These are phyloP conservation scores for Microstroma glucosiphilum DNA, from an alignment of 1,284 basidiomycete genomes.

Conservation along the genomic window DNA sequence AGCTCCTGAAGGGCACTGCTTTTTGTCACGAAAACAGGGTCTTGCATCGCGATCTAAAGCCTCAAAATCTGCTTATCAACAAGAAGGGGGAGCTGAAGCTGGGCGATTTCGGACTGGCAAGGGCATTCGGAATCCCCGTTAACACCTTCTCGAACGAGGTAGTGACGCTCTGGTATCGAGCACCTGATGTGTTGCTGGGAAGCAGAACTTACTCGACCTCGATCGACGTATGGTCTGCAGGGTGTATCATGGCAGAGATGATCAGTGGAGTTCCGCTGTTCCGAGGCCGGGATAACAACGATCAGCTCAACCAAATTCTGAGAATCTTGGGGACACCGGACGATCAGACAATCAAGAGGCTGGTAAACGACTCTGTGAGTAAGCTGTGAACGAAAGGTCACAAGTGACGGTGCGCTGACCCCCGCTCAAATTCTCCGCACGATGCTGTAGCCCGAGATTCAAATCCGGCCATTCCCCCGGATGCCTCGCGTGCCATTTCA, in stretches of 20 bases:
- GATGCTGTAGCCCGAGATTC: slow-evolving; percentile 72
- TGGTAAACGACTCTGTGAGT: slow-evolving; percentile 69
- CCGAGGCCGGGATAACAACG: slow-evolving; percentile 93
- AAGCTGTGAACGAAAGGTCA: not conserved
- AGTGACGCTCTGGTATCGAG: slow-evolving; percentile 98
- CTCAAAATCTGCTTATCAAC: slow-evolving; percentile 95
- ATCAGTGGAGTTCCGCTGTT: slow-evolving; percentile 95
- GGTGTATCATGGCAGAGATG: slow-evolving; percentile 88
- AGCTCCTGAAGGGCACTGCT: slow-evolving; percentile 91
- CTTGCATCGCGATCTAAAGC: slow-evolving; percentile 92
- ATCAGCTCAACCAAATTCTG: slow-evolving; percentile 96
- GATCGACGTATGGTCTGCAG: slow-evolving; percentile 98
- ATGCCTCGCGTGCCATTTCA: slow-evolving; percentile 85
- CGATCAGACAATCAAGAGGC: slow-evolving; percentile 79
- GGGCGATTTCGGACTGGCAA: slow-evolving; percentile 77
- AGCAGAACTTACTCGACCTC: slow-evolving; percentile 96
- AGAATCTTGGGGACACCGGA: slow-evolving; percentile 93
- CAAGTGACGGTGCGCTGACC: not conserved
- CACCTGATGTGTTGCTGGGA: slow-evolving; percentile 93
- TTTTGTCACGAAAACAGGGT: slow-evolving; percentile 99
- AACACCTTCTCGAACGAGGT: slow-evolving; percentile 51
- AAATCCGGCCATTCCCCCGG: slow-evolving; percentile 77
- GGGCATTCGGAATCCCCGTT: slow-evolving; percentile 59
- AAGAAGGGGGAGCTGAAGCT: slow-evolving; percentile 85
- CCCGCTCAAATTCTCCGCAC: not conserved